Percentiles rank a stretch among this genome's conserved stretches.
These are phyloP conservation scores for Tylopilus sp. DNA, from an alignment of 1,284 basidiomycete species.

Conservation along the genomic window DNA sequence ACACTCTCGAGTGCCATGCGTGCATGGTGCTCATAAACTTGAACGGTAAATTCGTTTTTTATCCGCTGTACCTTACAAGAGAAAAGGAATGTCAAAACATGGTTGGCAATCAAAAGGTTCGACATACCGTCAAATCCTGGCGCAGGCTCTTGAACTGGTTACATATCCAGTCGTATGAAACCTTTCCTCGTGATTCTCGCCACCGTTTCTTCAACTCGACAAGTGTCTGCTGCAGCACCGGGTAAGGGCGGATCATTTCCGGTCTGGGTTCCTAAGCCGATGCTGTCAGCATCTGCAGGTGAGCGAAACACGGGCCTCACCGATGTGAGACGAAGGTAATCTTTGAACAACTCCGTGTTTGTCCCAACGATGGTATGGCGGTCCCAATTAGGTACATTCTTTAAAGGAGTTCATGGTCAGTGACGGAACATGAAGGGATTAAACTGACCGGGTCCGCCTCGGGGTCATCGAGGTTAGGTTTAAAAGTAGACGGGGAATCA, in stretches of 20 bases:
- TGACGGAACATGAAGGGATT: constrained; percentile 4
- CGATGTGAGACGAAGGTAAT: constrained; percentile 92
- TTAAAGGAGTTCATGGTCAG: constrained; percentile 13
- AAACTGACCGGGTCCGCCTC: constrained; percentile 66
- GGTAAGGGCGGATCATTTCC: constrained; percentile 87
- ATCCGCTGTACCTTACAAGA: constrained; percentile 90
- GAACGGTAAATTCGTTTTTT: constrained; percentile 97
- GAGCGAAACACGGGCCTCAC: constrained; percentile 44
- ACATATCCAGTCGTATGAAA: constrained; percentile 90
- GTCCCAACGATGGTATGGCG: constrained; percentile 93
- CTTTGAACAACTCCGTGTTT: constrained; percentile 87
- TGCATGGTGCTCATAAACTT: constrained; percentile 98
- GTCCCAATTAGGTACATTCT: constrained; percentile 99
- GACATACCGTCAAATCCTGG: constrained; percentile 92
- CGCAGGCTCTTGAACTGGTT: constrained; percentile 98
- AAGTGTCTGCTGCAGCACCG: constrained; percentile 82
- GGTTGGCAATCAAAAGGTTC: constrained; percentile 12
- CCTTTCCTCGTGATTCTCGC: constrained; percentile 56
- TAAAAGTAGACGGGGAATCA: constrained; percentile 43
- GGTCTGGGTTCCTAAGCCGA: constrained; percentile 83
- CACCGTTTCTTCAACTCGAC: constrained; percentile 86
- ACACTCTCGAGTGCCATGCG: constrained; percentile 95
- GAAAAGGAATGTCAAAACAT: constrained; percentile 19
- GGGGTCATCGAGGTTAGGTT: constrained; percentile 54
- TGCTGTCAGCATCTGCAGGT: constrained; percentile 10